phyloP scores from a whole-genome alignment of 169 alveolate species.

The Amoebophrya sp. region DNA sequence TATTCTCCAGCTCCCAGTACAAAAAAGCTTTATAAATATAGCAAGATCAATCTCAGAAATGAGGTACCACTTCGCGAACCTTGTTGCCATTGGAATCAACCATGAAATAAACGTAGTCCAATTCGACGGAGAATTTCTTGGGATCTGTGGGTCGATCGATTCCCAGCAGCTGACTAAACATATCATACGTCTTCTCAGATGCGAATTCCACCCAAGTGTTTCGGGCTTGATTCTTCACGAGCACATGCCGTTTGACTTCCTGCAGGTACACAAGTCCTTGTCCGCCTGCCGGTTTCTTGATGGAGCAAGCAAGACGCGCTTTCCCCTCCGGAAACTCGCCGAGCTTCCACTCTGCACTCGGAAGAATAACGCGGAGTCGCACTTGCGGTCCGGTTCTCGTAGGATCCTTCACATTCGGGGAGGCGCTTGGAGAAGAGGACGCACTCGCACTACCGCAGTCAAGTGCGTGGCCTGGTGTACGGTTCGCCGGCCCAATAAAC shows the following conservation, averaged over 20 bases:
- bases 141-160: background rate
- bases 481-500: background rate
- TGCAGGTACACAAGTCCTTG: background rate
- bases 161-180: background rate
- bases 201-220: background rate
- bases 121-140: background rate
- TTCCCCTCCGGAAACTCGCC: background rate
- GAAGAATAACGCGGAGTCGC: background rate
- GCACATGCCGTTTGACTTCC: background rate
- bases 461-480: background rate
- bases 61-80: background rate
- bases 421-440: background rate
- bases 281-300: background rate
- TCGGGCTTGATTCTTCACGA: background rate
- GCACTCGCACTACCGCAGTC: background rate
- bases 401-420: background rate
- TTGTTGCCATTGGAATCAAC: background rate
- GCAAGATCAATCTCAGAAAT: background rate
- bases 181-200: background rate
- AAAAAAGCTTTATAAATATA: background rate
- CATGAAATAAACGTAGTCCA: background rate
- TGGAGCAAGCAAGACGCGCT: background rate
- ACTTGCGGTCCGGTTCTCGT: background rate
- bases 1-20: too few species aligned
- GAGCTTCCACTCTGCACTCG: background rate